Evolutionary conservation across 108 stramenopile genomes (phyloP), one percentile per base, ranked within the genome.

Genomic region (Cyclostephanos invisitatus): DNA sequence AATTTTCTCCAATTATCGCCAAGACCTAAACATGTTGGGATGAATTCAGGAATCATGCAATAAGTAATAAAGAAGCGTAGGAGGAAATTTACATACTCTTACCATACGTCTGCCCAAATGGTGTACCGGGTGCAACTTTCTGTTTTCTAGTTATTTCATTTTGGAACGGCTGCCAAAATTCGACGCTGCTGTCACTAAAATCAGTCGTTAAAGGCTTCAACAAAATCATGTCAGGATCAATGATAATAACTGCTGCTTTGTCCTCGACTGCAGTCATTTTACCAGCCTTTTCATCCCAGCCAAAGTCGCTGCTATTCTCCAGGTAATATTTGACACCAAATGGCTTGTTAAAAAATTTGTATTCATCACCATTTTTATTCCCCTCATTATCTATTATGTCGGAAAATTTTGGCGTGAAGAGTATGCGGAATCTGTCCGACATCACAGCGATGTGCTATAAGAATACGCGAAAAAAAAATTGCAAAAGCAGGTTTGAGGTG

Each of bases 171-270:
- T 71, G 37, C 84, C 72, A 70, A 70, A 81, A 78, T 68, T 83
- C 58, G 71, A 77, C 60, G 32, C 18, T 36, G 47, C 53, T 18
- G 66, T 72, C 68, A 55, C 73, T 77, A 68, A 91, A 88, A 68
- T 89, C 88, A 47, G 84, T 86, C 1, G 83, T 68, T 27, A 98
- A 70, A 14, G 92, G 92, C 24, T 82, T 55, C 63, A 92, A 72
- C 67, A 98, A 69, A n/a, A 96, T 70, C 91, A 96, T 94, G 67
- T 98, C 98, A 17, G 98, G 98, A 83, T 98, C 98, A 11, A 97
- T 74, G 27, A 98, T 77, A 4, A 91, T 78, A 11, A 98, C 62
- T 59, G 96, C 86, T 29, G 80, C 87, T 38, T 89, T 78, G 5
- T 81, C 64, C 36, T 76, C 63, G 7, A 75, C 53, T 14, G 50